These are phyloP conservation scores for Candida sakaeoensis DNA, from an alignment of 805 yeast species.

Conservation along the genomic window DNA sequence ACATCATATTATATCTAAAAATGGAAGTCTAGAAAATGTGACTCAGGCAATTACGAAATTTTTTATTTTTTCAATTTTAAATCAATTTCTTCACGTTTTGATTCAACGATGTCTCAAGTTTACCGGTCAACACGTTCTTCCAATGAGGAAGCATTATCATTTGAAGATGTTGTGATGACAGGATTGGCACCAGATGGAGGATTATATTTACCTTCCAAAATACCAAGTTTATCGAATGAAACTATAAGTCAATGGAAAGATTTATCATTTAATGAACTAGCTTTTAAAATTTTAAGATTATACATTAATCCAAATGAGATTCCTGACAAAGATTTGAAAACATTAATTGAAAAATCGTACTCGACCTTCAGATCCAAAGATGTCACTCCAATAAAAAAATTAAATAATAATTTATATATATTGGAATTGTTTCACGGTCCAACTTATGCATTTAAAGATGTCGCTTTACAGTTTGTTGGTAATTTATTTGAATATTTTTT, in stretches of 20 bases:
- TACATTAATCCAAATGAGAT: slow-evolving; percentile 76
- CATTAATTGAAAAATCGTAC: slow-evolving; percentile 68
- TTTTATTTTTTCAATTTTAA: neutral
- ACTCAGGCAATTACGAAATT: neutral
- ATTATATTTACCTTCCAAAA: slow-evolving; percentile 78
- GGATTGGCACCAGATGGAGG: slow-evolving; percentile 98
- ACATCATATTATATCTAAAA: neutral
- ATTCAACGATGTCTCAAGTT: slow-evolving; percentile 29
- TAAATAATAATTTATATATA: slow-evolving; percentile 63
- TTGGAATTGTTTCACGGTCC: slow-evolving; percentile 98
- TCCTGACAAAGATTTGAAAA: slow-evolving; percentile 60
- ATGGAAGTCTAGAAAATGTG: neutral
- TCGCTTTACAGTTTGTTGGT: slow-evolving; percentile 96
- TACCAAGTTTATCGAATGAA: slow-evolving; percentile 62
- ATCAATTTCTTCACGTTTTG: neutral
- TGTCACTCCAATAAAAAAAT: slow-evolving; percentile 80
- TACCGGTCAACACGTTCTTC: slow-evolving; percentile 81
- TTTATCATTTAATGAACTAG: slow-evolving; percentile 78
- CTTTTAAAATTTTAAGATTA: slow-evolving; percentile 77
- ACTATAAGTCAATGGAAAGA: slow-evolving; percentile 67
- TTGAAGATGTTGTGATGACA: slow-evolving; percentile 79
- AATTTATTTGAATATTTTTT: slow-evolving; percentile 92
- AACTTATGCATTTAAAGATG: slow-evolving; percentile 98
- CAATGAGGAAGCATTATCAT: slow-evolving; percentile 48
- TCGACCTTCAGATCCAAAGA: slow-evolving; percentile 84